Percentiles rank a stretch among this genome's conserved stretches.
phyloP scores from a whole-genome alignment of 345 rosid genomes.

The Aquilaria malaccensis region DNA sequence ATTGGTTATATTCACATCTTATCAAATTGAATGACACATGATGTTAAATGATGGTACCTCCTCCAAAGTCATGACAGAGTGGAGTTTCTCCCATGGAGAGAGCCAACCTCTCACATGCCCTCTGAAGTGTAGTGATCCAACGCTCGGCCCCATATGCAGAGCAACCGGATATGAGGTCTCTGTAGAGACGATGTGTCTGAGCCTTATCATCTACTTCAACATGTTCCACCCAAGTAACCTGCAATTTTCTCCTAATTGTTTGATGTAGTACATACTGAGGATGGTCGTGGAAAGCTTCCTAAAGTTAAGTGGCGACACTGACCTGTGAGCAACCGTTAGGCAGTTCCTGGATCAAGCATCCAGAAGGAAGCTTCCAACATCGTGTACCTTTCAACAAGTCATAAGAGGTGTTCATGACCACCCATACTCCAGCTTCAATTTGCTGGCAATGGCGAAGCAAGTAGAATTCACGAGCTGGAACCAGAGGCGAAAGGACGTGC shows the following conservation, averaged over 20 bases:
- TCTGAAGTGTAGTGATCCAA: slow-evolving; percentile 48
- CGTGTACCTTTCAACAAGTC: slow-evolving; percentile 17
- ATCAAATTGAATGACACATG: no score
- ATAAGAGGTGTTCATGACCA: slow-evolving; percentile 53
- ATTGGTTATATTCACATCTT: not conserved
- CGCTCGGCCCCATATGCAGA: slow-evolving; percentile 59
- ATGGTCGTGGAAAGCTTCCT: no score
- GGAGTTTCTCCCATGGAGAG: slow-evolving; percentile 12
- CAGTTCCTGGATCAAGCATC: slow-evolving; percentile 60
- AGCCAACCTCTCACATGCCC: slow-evolving; percentile 56
- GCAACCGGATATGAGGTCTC: slow-evolving; percentile 29
- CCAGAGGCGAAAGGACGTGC: slow-evolving; percentile 71
- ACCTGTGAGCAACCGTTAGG: slow-evolving; percentile 50
- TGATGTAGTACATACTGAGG: not conserved
- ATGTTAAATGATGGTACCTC: slow-evolving; percentile 18
- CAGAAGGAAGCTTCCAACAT: slow-evolving; percentile 75
- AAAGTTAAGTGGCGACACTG: not conserved
- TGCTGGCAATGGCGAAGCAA: slow-evolving; percentile 58
- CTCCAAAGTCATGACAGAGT: slow-evolving; percentile 20
- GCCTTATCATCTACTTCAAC: slow-evolving; percentile 56
- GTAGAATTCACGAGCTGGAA: slow-evolving; percentile 54
- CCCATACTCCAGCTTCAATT: slow-evolving; percentile 50
- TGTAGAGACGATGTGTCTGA: slow-evolving; percentile 43
- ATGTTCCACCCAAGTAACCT: slow-evolving; percentile 86
- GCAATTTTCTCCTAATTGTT: not conserved